A percentile compares a stretch with the other conserved stretches of the same genome.
Conservation (phyloP, 208 protist species). For the Borovskyia barvae region DNA sequence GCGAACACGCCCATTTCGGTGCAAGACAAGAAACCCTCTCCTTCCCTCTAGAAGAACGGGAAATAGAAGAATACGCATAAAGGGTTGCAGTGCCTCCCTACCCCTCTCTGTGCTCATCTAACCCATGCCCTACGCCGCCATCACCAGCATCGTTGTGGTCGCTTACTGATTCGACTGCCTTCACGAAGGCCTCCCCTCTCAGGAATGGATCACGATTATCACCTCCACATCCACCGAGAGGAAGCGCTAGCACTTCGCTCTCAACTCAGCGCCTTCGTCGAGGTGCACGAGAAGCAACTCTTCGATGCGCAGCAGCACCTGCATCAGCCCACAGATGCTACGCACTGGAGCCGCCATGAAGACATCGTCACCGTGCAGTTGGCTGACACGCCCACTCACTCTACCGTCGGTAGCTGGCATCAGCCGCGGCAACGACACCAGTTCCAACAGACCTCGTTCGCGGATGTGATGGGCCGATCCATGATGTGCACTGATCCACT, state of each 20-base stretch:
- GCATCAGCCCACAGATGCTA: constrained; percentile 42
- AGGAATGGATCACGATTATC: constrained; percentile 23
- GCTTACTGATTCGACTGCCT: not conserved
- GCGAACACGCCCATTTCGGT: no score
- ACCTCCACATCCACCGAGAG: constrained; percentile 13
- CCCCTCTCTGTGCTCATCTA: no score
- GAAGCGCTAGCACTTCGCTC: constrained; percentile 12
- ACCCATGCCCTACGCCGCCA: not conserved
- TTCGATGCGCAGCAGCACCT: constrained; percentile 54
- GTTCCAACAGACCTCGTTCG: constrained; percentile 29
- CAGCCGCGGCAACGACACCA: constrained; percentile 14
- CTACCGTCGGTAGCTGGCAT: not conserved
- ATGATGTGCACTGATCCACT: constrained; percentile 31
- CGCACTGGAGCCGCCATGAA: constrained; percentile 39
- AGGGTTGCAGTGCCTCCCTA: no score
- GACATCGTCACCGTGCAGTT: constrained; percentile 38
- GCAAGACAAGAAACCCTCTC: no score
- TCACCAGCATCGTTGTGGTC: not conserved
- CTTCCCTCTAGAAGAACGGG: no score
- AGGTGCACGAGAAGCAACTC: constrained; percentile 51
- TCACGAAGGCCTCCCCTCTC: not conserved
- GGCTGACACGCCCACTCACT: constrained; percentile 7
- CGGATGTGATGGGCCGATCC: constrained; percentile 31
- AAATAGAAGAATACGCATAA: no score
- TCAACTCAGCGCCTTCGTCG: constrained; percentile 42